phyloP scores from a whole-genome alignment of 495 filamentous ascomycete species.

The Podospora tetraspora region DNA sequence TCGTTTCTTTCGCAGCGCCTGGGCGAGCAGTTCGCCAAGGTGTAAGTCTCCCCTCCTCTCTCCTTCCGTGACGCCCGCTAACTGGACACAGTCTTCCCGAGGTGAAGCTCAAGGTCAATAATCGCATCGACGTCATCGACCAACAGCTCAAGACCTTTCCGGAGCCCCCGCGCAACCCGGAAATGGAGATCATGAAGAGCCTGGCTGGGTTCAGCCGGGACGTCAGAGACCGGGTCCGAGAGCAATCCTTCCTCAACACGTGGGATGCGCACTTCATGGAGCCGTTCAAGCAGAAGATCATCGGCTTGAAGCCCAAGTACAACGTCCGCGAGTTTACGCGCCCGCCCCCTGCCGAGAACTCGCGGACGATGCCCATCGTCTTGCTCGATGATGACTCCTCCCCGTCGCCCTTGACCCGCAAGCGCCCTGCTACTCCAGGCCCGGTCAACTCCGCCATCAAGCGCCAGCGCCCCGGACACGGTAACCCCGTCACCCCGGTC shows the following conservation, averaged over 20 bases:
- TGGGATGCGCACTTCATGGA: conserved; percentile 29
- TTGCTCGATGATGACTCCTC: conserved; percentile 21
- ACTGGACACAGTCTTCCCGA: conserved; percentile 45
- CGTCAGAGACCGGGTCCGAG: conserved; percentile 34
- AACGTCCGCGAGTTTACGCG: conserved; percentile 24
- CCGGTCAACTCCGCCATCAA: conserved; percentile 13
- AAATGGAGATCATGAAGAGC: conserved; percentile 42
- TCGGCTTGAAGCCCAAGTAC: conserved; percentile 41
- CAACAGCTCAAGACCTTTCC: conserved; percentile 47
- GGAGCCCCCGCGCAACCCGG: conserved; percentile 49
- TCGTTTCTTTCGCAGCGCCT: conserved; percentile 49
- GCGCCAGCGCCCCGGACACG: conserved; percentile 12
- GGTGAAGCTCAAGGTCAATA: conserved; percentile 53
- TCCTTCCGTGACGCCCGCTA: neutral
- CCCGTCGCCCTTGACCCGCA: conserved; percentile 19
- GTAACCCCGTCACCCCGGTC: conserved; percentile 5
- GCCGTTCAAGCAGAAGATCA: conserved; percentile 32
- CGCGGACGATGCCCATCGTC: conserved; percentile 11
- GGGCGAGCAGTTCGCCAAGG: conserved; percentile 50
- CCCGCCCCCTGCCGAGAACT: neutral
- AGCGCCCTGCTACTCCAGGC: conserved; percentile 1
- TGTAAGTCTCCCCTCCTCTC: conserved; percentile 28
- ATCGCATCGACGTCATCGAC: conserved; percentile 44
- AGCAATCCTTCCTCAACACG: conserved; percentile 25
- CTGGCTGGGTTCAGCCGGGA: conserved; percentile 37